Evolutionary conservation across 192 early-diverging fungal genomes (phyloP).

Genomic region (Borealophlyctis nickersoniae): DNA sequence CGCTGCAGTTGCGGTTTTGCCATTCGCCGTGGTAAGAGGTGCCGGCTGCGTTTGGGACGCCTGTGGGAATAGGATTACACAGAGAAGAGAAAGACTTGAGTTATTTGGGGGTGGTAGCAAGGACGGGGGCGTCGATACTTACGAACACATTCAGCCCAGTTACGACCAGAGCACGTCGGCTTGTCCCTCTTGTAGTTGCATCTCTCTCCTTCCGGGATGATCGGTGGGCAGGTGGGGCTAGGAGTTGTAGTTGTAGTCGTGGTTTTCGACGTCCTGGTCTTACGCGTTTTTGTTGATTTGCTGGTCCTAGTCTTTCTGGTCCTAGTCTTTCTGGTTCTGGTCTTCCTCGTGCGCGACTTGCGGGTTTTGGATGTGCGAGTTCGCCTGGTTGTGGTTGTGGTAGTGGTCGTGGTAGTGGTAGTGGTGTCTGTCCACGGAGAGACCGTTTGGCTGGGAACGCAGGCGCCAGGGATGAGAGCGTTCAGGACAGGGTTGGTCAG

Average conservation of each 20-base stretch:
- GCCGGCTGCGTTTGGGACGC: neutral
- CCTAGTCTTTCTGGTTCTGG: neutral
- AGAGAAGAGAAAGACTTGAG: neutral
- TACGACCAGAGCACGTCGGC: neutral
- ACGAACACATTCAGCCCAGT: neutral
- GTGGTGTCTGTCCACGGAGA: neutral
- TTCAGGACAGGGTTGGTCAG: neutral
- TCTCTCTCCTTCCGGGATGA: neutral
- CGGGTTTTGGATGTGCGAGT: neutral
- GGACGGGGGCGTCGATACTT: neutral
- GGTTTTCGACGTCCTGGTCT: neutral
- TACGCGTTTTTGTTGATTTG: neutral
- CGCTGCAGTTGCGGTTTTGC: conserved; percentile 3
- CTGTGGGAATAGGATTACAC: neutral
- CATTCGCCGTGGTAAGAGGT: neutral
- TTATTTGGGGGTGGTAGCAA: neutral
- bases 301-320: neutral
- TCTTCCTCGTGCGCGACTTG: neutral
- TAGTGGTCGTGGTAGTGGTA: neutral
- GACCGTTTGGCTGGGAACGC: neutral
- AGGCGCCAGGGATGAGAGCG: conserved; percentile 1
- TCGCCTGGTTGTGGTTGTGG: neutral
- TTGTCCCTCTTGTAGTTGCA: neutral
- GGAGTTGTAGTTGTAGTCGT: neutral
- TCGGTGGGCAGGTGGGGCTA: neutral